Evolutionary conservation across 2,329 filamentous ascomycete species (phyloP).

Genomic region (Ceratocystis papillata): DNA sequence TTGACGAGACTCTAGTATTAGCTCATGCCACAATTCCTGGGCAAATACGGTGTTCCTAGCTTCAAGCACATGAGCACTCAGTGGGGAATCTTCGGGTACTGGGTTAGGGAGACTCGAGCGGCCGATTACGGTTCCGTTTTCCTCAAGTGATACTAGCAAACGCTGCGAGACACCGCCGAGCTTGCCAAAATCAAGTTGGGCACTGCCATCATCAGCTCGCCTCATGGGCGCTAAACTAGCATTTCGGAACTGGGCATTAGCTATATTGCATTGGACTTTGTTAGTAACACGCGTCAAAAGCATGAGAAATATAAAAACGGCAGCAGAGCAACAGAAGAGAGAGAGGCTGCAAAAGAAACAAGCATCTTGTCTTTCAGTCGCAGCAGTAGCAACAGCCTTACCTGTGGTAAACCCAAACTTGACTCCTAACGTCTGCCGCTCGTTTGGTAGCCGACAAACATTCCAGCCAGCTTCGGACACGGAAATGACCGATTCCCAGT

Average conservation of each 20-base stretch:
- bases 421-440: constrained; percentile 66
- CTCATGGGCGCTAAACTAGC: constrained; percentile 73
- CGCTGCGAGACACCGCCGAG: constrained; percentile 44
- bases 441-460: constrained; percentile 63
- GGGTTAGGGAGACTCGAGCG: constrained; percentile 38
- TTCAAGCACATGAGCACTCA: constrained; percentile 60
- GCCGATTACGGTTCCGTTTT: constrained; percentile 47
- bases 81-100: constrained; percentile 42
- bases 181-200: constrained; percentile 58
- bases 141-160: constrained; percentile 56
- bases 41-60: constrained; percentile 70
- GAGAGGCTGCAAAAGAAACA: not conserved
- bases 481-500: constrained; percentile 77
- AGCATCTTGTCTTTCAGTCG: not conserved
- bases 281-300: not conserved
- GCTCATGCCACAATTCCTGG: constrained; percentile 82
- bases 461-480: constrained; percentile 81
- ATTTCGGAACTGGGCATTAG: constrained; percentile 48
- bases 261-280: constrained; percentile 28
- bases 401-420: constrained; percentile 80
- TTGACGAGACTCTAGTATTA: constrained; percentile 67
- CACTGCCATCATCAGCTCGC: constrained; percentile 60
- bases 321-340: too few relatives aligned
- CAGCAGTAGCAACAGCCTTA: constrained; percentile 29
- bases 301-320: constrained; percentile 26